Percentiles rank a stretch among this genome's conserved stretches.
Conservation (phyloP, 441 rosid species). For the Adansonia rubrostipa region DNA sequence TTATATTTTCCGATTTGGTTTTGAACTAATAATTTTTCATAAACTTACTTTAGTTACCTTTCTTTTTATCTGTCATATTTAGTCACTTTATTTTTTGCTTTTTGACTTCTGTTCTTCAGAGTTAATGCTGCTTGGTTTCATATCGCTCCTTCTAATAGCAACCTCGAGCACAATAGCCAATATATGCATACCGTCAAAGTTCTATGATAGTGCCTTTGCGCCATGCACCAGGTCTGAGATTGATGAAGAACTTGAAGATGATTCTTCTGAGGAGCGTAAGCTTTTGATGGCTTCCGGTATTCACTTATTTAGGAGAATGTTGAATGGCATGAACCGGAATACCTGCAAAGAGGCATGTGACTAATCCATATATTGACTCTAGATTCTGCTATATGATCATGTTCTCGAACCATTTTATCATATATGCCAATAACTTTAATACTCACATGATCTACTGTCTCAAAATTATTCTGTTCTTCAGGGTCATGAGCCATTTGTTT, state of each 20-base stretch:
- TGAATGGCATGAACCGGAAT: conserved; percentile 50
- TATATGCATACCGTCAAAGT: conserved; percentile 84
- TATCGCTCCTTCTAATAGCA: conserved; percentile 87
- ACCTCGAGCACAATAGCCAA: conserved; percentile 76
- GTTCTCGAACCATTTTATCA: neutral
- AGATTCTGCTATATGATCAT: conserved; percentile 9
- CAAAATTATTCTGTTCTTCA: conserved; percentile 35
- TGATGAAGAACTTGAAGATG: conserved; percentile 51
- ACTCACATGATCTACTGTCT: conserved; percentile 5
- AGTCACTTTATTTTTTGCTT: neutral
- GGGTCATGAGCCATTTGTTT: conserved; percentile 92
- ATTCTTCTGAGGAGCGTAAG: conserved; percentile 56
- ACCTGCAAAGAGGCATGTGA: conserved; percentile 74
- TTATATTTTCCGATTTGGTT: conserved; percentile 16
- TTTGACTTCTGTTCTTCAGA: conserved; percentile 47
- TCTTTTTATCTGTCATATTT: conserved; percentile 26
- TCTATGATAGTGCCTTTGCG: conserved; percentile 66
- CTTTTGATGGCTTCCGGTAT: conserved; percentile 45
- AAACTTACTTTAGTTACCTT: neutral
- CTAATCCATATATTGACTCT: conserved; percentile 25
- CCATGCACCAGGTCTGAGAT: conserved; percentile 74
- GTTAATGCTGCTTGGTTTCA: conserved; percentile 96
- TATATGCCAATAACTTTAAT: neutral
- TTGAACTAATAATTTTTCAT: conserved; percentile 17
- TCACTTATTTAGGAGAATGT: conserved; percentile 53